Base-by-base conservation (phyloP, 2,329 filamentous ascomycete genomes). In the Mycocentrospora acerina region DNA sequence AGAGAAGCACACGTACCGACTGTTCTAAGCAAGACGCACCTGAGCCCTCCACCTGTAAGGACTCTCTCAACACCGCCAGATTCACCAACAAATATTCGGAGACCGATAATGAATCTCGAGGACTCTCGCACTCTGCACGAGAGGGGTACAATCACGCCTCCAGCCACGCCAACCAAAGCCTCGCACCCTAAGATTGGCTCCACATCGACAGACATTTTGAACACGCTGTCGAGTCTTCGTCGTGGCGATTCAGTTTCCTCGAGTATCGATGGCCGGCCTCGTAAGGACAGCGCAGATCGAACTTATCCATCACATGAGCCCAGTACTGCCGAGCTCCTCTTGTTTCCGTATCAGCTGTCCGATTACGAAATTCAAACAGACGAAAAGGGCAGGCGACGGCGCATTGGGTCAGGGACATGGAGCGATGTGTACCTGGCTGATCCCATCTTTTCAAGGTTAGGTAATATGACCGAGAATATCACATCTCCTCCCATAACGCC, bases 341-440 rank as follows among this genome's bases (percentile, higher is more conserved):
- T 39, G 11, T 67, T 62, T 28, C 55, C 53, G 2, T 42, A 54
- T 33, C 48, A 51, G 24, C 12, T 48, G 7, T 49, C 48, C 2
- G 62, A 67, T 28, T 67, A 65, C 22, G 50, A 53, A 4, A 44
- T 64, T 36, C 24, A 48, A 7, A 42, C 33, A 9, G 48, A 57
- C 28, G 46, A 50, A 4, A 48, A 59, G 10, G 53, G 51, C 4
- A 50, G 48, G 14, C 62, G 55, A 40, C 60, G 49, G 25, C 50
- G 47, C 3, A 55, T 68, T 10, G 65, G 65, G 12, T 51, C 49
- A 12, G 65, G 65, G 9, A 46, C 57, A 12, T 68, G 65, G 65
- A 67, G 64, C 39, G 55, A 66, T 47, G 64, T 68, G 1, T 67
- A 63, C 42, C 49, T 63, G 6, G 65, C 61, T 6, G 51, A n/a